phyloP scores from a whole-genome alignment of 257 asterid species.

The Apocynum venetum region DNA sequence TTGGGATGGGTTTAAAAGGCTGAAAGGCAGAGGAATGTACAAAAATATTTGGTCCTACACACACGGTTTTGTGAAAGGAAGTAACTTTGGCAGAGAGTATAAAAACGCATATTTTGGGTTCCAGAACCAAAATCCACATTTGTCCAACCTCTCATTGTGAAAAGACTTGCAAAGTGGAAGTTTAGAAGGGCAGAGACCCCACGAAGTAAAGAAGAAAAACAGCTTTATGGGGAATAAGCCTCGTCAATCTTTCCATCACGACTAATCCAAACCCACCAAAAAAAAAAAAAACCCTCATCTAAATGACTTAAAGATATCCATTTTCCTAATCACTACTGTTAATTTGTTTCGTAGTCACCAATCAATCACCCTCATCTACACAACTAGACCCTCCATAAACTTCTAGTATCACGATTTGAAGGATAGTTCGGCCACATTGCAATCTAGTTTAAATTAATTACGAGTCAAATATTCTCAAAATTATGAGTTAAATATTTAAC shows the following conservation, averaged over 20 bases:
- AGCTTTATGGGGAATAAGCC: slow-evolving; percentile 14
- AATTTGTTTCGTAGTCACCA: background rate
- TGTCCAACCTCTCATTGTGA: slow-evolving; percentile 18
- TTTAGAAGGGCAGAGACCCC: slow-evolving; percentile 26
- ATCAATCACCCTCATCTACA: background rate
- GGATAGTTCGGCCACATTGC: too few species aligned
- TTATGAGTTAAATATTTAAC: too few species aligned
- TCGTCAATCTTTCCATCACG: slow-evolving; percentile 14
- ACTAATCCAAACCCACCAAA: background rate
- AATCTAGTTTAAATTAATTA: too few species aligned
- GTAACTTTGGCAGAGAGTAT: slow-evolving; percentile 15
- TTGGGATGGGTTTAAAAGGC: slow-evolving; percentile 6
- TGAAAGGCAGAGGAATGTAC: slow-evolving; percentile 17
- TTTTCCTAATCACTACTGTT: background rate
- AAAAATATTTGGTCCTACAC: slow-evolving; percentile 13
- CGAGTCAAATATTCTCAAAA: too few species aligned
- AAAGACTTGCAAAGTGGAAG: slow-evolving; percentile 28
- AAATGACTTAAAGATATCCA: background rate
- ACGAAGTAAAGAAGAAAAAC: background rate
- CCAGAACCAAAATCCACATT: slow-evolving; percentile 28
- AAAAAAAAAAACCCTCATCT: background rate
- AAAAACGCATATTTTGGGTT: slow-evolving; percentile 19
- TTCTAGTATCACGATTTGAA: too few species aligned
- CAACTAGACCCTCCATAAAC: too few species aligned
- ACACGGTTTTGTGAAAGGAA: slow-evolving; percentile 1